phyloP scores from a whole-genome alignment of 225 moss, liverwort and hornwort genomes.

The Polytrichum commune region DNA sequence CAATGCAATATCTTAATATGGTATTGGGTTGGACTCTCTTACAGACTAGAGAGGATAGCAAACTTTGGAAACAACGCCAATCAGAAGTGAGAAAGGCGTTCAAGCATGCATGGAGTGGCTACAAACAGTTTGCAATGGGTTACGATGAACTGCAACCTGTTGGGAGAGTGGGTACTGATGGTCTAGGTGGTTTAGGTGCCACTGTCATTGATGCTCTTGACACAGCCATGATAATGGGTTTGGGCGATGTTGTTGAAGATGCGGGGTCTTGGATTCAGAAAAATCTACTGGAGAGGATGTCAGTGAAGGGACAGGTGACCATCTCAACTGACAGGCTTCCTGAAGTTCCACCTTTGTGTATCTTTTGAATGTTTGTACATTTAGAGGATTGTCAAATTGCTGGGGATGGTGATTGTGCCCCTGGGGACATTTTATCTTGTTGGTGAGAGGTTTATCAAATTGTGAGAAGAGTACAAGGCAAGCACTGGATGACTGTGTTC shows the following conservation, averaged over 20 bases:
- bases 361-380: neutral
- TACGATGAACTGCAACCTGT: slow-evolving; percentile 81
- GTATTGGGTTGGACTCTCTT: neutral
- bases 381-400: too few species aligned
- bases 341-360: neutral
- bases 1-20: neutral
- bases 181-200: slow-evolving; percentile 92
- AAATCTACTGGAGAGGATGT: slow-evolving; percentile 57
- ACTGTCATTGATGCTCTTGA: slow-evolving; percentile 91
- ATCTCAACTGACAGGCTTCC: neutral
- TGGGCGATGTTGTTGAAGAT: slow-evolving; percentile 76
- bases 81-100: slow-evolving; percentile 67
- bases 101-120: slow-evolving; percentile 93
- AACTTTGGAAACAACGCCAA: slow-evolving; percentile 71
- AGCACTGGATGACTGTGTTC: too few species aligned
- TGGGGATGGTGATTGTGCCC: too few species aligned
- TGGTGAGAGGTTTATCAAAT: too few species aligned
- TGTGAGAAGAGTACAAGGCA: too few species aligned
- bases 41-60: slow-evolving; percentile 45
- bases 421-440: too few species aligned
- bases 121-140: slow-evolving; percentile 72
- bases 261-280: slow-evolving; percentile 82
- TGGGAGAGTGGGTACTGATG: slow-evolving; percentile 58
- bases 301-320: slow-evolving; percentile 64
- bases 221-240: slow-evolving; percentile 96